Evolutionary conservation across 1,284 basidiomycete species (phyloP).

Genomic region (Boletellus deceptivus): DNA sequence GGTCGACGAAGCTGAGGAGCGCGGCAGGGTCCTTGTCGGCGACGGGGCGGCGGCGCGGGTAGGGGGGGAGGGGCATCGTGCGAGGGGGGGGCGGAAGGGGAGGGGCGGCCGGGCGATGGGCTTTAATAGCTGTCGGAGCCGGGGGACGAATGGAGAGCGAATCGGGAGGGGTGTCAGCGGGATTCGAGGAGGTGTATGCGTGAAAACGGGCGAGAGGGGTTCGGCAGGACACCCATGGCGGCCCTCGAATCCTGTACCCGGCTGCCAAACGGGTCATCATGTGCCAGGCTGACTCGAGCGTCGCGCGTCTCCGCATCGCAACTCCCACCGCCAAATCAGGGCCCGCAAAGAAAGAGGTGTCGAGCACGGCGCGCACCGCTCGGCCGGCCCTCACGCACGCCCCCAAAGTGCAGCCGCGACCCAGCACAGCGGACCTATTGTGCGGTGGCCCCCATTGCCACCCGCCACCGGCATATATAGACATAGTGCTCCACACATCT

Average conservation of each 20-base stretch:
- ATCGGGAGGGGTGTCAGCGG: neutral
- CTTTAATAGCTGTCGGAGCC: slow-evolving; percentile 34
- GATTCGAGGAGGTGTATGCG: slow-evolving; percentile 8
- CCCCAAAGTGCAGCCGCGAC: slow-evolving; percentile 5
- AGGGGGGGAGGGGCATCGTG: slow-evolving; percentile 40
- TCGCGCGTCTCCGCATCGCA: too few relatives aligned
- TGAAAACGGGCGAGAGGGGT: slow-evolving; percentile 39
- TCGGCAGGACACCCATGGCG: slow-evolving; percentile 28
- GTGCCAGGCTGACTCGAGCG: slow-evolving; percentile 38
- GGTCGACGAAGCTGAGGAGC: slow-evolving; percentile 46
- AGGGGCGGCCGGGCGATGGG: slow-evolving; percentile 18
- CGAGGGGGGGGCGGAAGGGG: slow-evolving; percentile 30
- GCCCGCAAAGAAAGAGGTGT: too few relatives aligned
- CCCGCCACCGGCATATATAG: slow-evolving; percentile 34
- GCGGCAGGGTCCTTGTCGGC: slow-evolving; percentile 33
- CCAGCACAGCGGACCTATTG: slow-evolving; percentile 28
- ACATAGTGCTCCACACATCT: too few relatives aligned
- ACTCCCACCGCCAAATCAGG: too few relatives aligned
- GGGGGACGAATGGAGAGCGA: slow-evolving; percentile 25
- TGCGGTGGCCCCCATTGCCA: slow-evolving; percentile 26
- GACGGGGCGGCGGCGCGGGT: slow-evolving; percentile 37
- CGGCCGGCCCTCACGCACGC: slow-evolving; percentile 21
- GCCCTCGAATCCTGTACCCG: slow-evolving; percentile 33
- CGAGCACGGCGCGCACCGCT: too few relatives aligned
- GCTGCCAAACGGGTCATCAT: slow-evolving; percentile 37